phyloP scores from a whole-genome alignment of 108 stramenopile genomes.

The Skeletonema costatum region DNA sequence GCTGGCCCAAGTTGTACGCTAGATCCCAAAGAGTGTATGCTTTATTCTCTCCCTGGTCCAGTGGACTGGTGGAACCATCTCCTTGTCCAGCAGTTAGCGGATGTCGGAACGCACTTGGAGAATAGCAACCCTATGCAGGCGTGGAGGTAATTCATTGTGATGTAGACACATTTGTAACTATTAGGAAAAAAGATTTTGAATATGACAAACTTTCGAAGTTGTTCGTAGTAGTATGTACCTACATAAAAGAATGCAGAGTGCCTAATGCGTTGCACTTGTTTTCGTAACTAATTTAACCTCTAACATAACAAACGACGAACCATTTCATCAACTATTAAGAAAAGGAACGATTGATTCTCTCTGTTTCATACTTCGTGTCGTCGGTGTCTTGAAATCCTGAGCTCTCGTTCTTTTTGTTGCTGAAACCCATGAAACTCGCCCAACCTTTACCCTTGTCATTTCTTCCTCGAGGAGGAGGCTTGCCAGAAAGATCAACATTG shows the following conservation, averaged over 20 bases:
- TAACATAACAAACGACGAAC: background rate
- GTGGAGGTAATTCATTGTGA: conserved; percentile 21
- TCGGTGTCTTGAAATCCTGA: background rate
- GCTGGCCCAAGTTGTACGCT: conserved; percentile 22
- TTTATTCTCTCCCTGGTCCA: conserved; percentile 57
- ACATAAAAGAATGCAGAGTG: too few species aligned
- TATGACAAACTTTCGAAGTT: too few species aligned
- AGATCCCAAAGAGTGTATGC: conserved; percentile 44
- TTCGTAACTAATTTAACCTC: background rate
- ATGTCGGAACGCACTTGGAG: conserved; percentile 28
- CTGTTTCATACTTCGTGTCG: background rate
- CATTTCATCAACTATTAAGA: background rate
- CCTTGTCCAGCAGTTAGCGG: conserved; percentile 43
- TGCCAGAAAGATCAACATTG: conserved; percentile 43
- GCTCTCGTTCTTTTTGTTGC: conserved; percentile 3
- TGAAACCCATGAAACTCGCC: conserved; percentile 40
- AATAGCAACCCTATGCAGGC: conserved; percentile 19
- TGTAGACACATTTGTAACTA: background rate
- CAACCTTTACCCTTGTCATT: conserved; percentile 10
- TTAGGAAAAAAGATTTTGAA: background rate
- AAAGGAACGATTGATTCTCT: background rate
- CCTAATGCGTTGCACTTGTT: too few species aligned
- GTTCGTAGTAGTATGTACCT: too few species aligned
- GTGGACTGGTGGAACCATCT: conserved; percentile 69
- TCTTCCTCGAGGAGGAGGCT: conserved; percentile 7